phyloP scores from a whole-genome alignment of 208 protist species.

The Novymonas esmeraldas region DNA sequence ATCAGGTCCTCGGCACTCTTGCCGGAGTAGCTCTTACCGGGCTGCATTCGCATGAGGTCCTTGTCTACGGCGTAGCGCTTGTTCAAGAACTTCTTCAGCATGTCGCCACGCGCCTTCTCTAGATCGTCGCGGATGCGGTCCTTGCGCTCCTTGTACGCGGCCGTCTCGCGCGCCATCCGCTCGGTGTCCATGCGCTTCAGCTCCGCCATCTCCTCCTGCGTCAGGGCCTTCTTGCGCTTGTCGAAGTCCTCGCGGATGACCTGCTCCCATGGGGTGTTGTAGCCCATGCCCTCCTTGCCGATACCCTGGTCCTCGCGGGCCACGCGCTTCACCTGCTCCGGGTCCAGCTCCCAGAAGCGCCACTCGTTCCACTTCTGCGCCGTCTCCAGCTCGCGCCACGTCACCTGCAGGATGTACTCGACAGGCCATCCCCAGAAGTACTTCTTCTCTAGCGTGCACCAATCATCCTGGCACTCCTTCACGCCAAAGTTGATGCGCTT shows the following conservation, averaged over 20 bases:
- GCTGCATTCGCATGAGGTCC: conserved; percentile 93
- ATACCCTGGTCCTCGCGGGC: conserved; percentile 89
- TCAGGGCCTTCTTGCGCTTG: conserved; percentile 92
- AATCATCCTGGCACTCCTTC: conserved; percentile 91
- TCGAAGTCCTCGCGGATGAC: conserved; percentile 92
- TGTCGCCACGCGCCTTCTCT: conserved; percentile 89
- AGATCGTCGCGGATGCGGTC: conserved; percentile 89
- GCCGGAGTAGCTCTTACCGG: conserved; percentile 76
- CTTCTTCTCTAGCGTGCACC: conserved; percentile 90
- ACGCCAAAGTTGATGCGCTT: conserved; percentile 90
- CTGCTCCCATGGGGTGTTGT: conserved; percentile 90
- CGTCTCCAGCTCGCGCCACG: conserved; percentile 91
- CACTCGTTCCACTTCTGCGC: conserved; percentile 94
- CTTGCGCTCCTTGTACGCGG: conserved; percentile 91
- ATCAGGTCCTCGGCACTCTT: conserved; percentile 91
- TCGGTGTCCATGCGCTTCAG: conserved; percentile 94
- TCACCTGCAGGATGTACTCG: conserved; percentile 92
- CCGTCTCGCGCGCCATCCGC: conserved; percentile 90
- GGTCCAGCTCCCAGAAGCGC: conserved; percentile 92
- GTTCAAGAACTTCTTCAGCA: conserved; percentile 94
- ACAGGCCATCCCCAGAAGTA: conserved; percentile 94
- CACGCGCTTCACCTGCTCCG: conserved; percentile 92
- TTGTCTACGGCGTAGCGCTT: conserved; percentile 93
- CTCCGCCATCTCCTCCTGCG: conserved; percentile 93
- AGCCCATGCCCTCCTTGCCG: conserved; percentile 83